Base-by-base conservation (phyloP, 2,329 filamentous ascomycete genomes). In the Colletotrichum nymphaeae region DNA sequence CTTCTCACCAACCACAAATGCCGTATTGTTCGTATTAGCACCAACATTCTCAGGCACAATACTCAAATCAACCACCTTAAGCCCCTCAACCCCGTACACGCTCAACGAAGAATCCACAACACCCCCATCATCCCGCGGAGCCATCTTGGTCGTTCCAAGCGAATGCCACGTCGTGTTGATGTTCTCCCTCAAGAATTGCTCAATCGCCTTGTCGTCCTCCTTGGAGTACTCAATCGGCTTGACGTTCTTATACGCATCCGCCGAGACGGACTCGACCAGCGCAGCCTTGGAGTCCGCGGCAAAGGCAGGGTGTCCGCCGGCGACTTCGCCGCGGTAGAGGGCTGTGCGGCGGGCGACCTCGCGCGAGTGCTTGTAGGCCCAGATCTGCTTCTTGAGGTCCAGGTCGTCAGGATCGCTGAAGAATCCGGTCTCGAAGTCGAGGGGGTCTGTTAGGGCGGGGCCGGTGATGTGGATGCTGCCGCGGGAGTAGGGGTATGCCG, bases 321-420 rank as follows among this genome's bases (percentile, higher is more conserved):
- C 78, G 3, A 86, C 49, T 76, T 89, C 84, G 76, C 89, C 84
- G 72, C 85, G 79, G 80, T 88, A 92, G 76, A 87, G 85, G 1
- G 84, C 79, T 76, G 90, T 88, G 5, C 90, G 88, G 2, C 91
- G 87, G 59, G 86, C 84, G 67, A 93, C 87, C 78, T 92, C 90
- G 1, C 92, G 89, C n/a, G 86, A 84, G 76, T 88, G 88, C 80
- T 93, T 93, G 83, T 93, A 93, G 0, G 84, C 87, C 90, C 91
- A 93, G 4, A 91, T 76, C 24, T 90, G 87, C 76, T 88, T 90
- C 80, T 89, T 88, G 49, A 92, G 60, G 77, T 93, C 91, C n/a
- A 90, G 79, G 5, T 85, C 84, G 42, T 85, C 67, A 32, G 81
- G 76, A 74, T 89, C 83, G 22, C 79, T 83, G 52, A 91, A 82